These are phyloP conservation scores for Beauveria sp. DNA, from an alignment of 2,329 filamentous ascomycete species.

Conservation along the genomic window DNA sequence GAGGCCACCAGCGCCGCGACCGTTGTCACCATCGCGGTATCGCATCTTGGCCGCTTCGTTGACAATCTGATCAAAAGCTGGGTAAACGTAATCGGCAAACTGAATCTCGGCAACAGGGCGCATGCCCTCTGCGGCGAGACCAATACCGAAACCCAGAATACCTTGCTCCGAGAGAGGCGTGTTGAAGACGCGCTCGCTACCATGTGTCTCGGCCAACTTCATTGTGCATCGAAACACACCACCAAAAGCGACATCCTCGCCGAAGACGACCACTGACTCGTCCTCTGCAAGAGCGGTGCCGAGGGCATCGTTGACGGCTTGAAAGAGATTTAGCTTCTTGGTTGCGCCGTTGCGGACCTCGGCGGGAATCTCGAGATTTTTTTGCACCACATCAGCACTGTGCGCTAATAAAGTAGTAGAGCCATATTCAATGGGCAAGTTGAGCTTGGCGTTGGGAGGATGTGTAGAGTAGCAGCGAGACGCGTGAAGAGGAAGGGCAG, in stretches of 20 bases:
- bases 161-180: constrained; percentile 92
- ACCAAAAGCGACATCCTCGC: constrained; percentile 94
- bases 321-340: constrained; percentile 87
- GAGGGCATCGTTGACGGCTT: constrained; percentile 86
- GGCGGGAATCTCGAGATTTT: constrained; percentile 62
- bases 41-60: constrained; percentile 88
- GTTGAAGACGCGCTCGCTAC: constrained; percentile 87
- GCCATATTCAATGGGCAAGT: constrained; percentile 80
- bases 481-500: constrained; percentile 7
- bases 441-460: constrained; percentile 59
- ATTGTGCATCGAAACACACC: constrained; percentile 94
- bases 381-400: constrained; percentile 62
- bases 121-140: constrained; percentile 84
- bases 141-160: constrained; percentile 88
- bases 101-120: constrained; percentile 90
- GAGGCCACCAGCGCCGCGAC: constrained; percentile 62
- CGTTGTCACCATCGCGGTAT: constrained; percentile 59
- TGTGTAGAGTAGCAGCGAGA: constrained; percentile 44
- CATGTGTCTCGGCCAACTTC: constrained; percentile 82
- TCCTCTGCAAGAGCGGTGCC: constrained; percentile 75
- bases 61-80: constrained; percentile 88
- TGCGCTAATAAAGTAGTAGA: constrained; percentile 76
- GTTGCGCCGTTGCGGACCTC: constrained; percentile 61
- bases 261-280: constrained; percentile 83
- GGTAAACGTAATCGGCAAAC: constrained; percentile 91